Base-by-base conservation (phyloP, 1,284 basidiomycete genomes). In the Exobasidium rhododendri region DNA sequence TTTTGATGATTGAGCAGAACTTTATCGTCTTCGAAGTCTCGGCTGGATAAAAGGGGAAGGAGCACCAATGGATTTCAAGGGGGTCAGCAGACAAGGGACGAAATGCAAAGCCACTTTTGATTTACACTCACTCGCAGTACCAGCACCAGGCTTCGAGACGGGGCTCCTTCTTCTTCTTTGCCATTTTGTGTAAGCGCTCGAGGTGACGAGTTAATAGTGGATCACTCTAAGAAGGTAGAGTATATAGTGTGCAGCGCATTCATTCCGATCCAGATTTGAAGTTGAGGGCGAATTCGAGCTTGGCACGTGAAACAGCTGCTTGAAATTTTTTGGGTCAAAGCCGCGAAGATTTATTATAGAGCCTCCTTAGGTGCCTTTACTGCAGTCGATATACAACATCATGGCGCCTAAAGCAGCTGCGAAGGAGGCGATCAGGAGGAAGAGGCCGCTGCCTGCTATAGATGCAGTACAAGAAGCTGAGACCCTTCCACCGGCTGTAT, bases 1-100 rank as follows among this genome's bases (percentile, higher is more conserved):
- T 97, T 98, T 80, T 98, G 96, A 81, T 98, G 94, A 81, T 96
- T 92, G 86, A 98, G 90, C 67, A 98, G 86, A 65, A 98, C 96
- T 50, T 78, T 79, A 46, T 79, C 77, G 63, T 79, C 77, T 54
- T 79, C 77, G 52, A 79, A 79, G 32, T 79, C 77, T 49, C 77
- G 77, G 47, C 74, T 77, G 62, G 6, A 35, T 7, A 7, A 28
- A 7, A 31, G 51, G 3, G 14, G 35, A 40, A 40, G 32, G 47
- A 22, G 54, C 11, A 22, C 10, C 14, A 4, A 29, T n/a, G 13
- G 35, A 30, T 29, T 10, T n/a, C n/a, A n/a, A n/a, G n/a, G n/a
- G 43, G 5, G 6, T 22, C 13, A 22, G 22, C 17, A 22, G 13
- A 47, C 2, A 26, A 47, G n/a, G 32, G 7, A 40, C 7, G 35